Conservation (phyloP, 2,329 filamentous ascomycete species). For the Diaporthe amygdali region DNA sequence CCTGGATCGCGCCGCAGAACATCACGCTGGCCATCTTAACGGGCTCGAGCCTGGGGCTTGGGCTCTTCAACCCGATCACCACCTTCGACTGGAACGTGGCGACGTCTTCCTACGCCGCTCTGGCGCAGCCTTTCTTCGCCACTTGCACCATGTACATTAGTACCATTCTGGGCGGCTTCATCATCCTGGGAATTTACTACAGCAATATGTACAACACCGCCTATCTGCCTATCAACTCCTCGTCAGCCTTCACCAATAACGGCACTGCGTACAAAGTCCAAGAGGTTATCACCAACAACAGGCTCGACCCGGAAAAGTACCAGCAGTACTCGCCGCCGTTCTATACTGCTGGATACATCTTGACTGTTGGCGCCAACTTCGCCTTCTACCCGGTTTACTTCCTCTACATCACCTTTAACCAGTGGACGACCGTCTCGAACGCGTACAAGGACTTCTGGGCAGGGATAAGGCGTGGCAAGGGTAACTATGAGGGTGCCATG, state of each 20-base stretch:
- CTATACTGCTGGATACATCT: conserved; percentile 47
- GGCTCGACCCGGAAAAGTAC: conserved; percentile 43
- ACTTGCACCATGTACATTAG: conserved; percentile 42
- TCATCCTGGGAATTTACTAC: conserved; percentile 49
- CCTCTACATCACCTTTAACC: conserved; percentile 48
- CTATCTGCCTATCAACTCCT: conserved; percentile 55
- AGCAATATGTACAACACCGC: conserved; percentile 48
- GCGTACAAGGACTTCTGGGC: conserved; percentile 46
- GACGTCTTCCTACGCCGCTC: conserved; percentile 43
- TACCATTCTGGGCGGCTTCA: conserved; percentile 39
- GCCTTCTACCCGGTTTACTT: conserved; percentile 50
- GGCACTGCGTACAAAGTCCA: conserved; percentile 46
- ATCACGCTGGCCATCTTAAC: conserved; percentile 49
- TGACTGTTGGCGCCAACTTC: conserved; percentile 48
- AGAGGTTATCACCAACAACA: conserved; percentile 43
- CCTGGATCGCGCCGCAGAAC: conserved; percentile 54
- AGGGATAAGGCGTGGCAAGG: conserved; percentile 42
- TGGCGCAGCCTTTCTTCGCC: conserved; percentile 47
- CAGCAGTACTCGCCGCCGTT: conserved; percentile 50
- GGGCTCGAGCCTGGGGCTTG: conserved; percentile 45
- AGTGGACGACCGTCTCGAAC: conserved; percentile 42
- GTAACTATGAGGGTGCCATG: conserved; percentile 47
- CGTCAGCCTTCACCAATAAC: conserved; percentile 50
- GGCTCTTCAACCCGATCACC: conserved; percentile 52
- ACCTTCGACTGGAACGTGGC: conserved; percentile 57